These are phyloP conservation scores for Paramecium bursaria DNA, from an alignment of 73 alveolate genomes.

Conservation along the genomic window DNA sequence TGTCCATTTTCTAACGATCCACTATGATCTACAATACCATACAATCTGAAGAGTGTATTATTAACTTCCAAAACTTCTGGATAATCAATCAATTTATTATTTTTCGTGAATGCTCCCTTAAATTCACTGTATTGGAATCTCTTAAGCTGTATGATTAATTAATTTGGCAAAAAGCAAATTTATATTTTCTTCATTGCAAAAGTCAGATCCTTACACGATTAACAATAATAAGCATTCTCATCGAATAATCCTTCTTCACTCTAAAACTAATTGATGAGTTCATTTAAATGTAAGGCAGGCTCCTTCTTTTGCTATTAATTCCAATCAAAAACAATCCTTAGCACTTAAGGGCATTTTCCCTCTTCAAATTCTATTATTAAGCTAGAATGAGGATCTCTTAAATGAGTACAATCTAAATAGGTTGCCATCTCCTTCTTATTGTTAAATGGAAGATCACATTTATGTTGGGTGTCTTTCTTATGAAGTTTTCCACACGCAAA, in stretches of 20 bases:
- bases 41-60: constrained; percentile 4
- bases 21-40: constrained; percentile 64
- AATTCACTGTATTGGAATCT: constrained; percentile 58
- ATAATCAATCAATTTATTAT: constrained; percentile 47
- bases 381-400: background rate
- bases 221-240: constrained; percentile 66
- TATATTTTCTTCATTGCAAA: constrained; percentile 49
- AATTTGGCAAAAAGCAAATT: constrained; percentile 25
- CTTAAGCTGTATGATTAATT: constrained; percentile 59
- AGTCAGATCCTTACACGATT: constrained; percentile 19
- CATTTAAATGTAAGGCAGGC: background rate
- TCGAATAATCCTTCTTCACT: constrained; percentile 32
- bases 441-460: constrained; percentile 38
- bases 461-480: constrained; percentile 28
- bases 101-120: constrained; percentile 44
- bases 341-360: background rate
- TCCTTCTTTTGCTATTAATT: background rate
- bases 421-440: background rate
- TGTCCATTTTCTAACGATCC: constrained; percentile 71
- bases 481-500: constrained; percentile 17
- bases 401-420: background rate
- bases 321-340: constrained; percentile 2
- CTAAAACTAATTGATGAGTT: constrained; percentile 5
- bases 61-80: constrained; percentile 29
- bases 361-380: constrained; percentile 27